Evolutionary conservation across 768 basidiomycete species (phyloP).

Genomic region (Tylopilus vinaceipallidus): DNA sequence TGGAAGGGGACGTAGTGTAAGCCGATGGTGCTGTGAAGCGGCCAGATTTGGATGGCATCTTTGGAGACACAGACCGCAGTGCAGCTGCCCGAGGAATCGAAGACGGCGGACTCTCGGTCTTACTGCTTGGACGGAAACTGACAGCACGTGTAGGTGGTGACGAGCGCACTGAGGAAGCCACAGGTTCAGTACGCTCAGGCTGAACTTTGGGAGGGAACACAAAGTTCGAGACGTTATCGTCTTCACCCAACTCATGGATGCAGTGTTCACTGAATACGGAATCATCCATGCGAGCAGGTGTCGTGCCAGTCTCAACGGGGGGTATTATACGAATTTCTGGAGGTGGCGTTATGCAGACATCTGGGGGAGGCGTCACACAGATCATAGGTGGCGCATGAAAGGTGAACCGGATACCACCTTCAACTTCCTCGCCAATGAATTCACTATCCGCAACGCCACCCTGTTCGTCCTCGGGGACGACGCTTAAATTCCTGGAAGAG

Average conservation of each 20-base stretch:
- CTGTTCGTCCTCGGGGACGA: slow-evolving; percentile 39
- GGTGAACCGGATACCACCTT: slow-evolving; percentile 70
- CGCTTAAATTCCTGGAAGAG: slow-evolving; percentile 32
- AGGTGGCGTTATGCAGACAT: slow-evolving; percentile 26
- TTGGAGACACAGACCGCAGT: slow-evolving; percentile 35
- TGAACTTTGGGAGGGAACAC: slow-evolving; percentile 20
- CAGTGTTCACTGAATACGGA: slow-evolving; percentile 4
- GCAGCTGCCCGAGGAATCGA: slow-evolving; percentile 48
- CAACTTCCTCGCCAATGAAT: slow-evolving; percentile 56
- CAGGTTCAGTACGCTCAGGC: slow-evolving; percentile 4
- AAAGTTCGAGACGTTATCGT: slow-evolving; percentile 22
- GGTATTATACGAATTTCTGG: slow-evolving; percentile 25
- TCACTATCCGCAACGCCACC: slow-evolving; percentile 37
- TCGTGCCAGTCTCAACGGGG: slow-evolving; percentile 13
- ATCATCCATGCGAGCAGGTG: slow-evolving; percentile 13
- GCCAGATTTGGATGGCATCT: slow-evolving; percentile 24
- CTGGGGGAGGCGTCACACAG: slow-evolving; percentile 27
- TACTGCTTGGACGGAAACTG: slow-evolving; percentile 11
- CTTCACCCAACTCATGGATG: slow-evolving; percentile 15
- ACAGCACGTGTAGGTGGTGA: slow-evolving; percentile 5
- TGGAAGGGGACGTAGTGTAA: slow-evolving; percentile 46
- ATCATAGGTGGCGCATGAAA: slow-evolving; percentile 57
- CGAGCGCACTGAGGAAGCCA: slow-evolving; percentile 9
- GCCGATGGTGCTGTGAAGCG: slow-evolving; percentile 22
- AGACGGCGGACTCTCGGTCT: slow-evolving; percentile 39